phyloP scores from a whole-genome alignment of 208 protist species.

The Crithidia mellificae region DNA sequence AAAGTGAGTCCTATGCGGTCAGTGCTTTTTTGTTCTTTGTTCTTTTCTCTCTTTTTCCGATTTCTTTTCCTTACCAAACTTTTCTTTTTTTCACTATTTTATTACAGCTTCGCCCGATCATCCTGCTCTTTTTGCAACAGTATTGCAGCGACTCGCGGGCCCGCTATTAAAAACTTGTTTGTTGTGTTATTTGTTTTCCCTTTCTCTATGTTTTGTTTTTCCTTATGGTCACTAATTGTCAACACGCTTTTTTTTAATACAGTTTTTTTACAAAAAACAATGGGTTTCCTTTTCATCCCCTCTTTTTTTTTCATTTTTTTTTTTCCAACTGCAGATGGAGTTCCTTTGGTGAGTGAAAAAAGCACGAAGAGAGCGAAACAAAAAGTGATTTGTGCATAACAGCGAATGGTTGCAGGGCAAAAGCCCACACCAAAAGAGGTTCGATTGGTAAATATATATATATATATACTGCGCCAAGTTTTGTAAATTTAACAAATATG shows the following conservation, averaged over 20 bases:
- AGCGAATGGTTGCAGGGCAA: neutral
- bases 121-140: neutral
- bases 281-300: neutral
- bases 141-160: neutral
- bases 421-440: no score
- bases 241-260: slow-evolving; percentile 1
- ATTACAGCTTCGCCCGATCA: no score
- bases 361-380: neutral
- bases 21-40: no score
- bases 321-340: neutral
- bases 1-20: no score
- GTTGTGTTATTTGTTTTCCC: neutral
- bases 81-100: no score
- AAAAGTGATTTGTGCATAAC: neutral
- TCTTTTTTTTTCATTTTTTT: slow-evolving; percentile 21
- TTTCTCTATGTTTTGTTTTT: slow-evolving; percentile 17
- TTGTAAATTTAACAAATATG: no score
- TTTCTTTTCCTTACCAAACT: no score
- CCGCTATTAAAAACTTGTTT: neutral
- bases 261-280: neutral
- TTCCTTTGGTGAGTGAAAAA: neutral
- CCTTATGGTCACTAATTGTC: no score
- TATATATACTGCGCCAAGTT: no score
- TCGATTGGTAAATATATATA: no score
- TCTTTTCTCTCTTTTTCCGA: no score